Conservation (phyloP, 2,329 filamentous ascomycete genomes). For the Nakataea oryzae region DNA sequence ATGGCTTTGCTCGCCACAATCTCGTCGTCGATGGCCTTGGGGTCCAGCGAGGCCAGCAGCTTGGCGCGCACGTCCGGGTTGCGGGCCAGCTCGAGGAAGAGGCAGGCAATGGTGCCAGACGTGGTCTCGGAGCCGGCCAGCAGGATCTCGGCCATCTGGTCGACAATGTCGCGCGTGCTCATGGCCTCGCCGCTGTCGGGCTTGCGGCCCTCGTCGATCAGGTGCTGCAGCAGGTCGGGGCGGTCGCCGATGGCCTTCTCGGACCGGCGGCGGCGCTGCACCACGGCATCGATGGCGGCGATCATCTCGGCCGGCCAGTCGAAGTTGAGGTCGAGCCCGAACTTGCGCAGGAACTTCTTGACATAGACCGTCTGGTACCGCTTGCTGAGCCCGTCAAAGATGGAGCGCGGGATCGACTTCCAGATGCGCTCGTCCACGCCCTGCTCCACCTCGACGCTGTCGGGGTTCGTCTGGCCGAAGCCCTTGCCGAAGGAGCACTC, state of each 20-base stretch:
- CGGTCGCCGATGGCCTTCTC: neutral
- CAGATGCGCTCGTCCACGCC: slow-evolving; percentile 10
- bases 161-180: slow-evolving; percentile 8
- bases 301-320: slow-evolving; percentile 12
- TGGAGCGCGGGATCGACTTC: slow-evolving; percentile 10
- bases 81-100: slow-evolving; percentile 16
- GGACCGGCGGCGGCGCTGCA: slow-evolving; percentile 4
- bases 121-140: slow-evolving; percentile 17
- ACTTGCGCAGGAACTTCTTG: slow-evolving; percentile 8
- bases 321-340: slow-evolving; percentile 11
- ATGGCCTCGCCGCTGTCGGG: slow-evolving; percentile 5
- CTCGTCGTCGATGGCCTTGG: neutral
- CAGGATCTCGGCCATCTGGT: slow-evolving; percentile 9
- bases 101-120: slow-evolving; percentile 14
- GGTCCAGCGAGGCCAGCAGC: slow-evolving; percentile 4
- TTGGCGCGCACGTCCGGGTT: slow-evolving; percentile 11
- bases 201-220: slow-evolving; percentile 9
- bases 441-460: slow-evolving; percentile 7
- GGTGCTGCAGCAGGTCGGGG: slow-evolving; percentile 10
- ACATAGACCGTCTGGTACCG: slow-evolving; percentile 10
- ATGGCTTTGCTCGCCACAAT: neutral
- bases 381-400: slow-evolving; percentile 10
- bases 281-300: slow-evolving; percentile 7
- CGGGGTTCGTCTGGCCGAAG: slow-evolving; percentile 15
- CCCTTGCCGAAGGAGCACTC: slow-evolving; percentile 16